A percentile compares a stretch with the other conserved stretches of the same genome.
Conservation (phyloP, 495 filamentous ascomycete species). For the Sordaria brevicollis region DNA sequence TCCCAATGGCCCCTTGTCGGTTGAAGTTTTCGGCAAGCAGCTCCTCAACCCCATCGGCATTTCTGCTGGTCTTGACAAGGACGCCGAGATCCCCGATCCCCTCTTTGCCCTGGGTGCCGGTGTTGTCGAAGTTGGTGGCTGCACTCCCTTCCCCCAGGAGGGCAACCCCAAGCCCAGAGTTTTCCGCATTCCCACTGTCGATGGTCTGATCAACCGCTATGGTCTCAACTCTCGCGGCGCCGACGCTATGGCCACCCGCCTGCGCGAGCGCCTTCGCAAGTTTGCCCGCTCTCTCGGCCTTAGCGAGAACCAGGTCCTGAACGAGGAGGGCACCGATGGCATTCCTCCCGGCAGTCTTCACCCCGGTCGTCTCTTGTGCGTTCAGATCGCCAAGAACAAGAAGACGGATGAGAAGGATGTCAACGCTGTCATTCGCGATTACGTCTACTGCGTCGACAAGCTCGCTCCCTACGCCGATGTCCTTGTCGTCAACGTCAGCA, state of each 20-base stretch:
- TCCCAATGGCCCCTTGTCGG: constrained; percentile 19
- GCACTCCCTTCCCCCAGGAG: constrained; percentile 71
- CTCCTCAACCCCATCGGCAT: constrained; percentile 82
- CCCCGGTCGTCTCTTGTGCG: constrained; percentile 65
- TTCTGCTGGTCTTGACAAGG: constrained; percentile 89
- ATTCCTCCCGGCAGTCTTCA: constrained; percentile 61
- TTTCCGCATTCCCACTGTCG: constrained; percentile 70
- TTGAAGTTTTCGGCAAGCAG: constrained; percentile 65
- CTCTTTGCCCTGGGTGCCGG: constrained; percentile 73
- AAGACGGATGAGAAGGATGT: constrained; percentile 73
- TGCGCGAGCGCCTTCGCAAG: constrained; percentile 66
- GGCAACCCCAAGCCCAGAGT: constrained; percentile 84
- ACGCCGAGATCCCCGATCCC: constrained; percentile 73
- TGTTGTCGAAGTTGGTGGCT: constrained; percentile 85
- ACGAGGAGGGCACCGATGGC: constrained; percentile 53
- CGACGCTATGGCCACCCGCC: constrained; percentile 67
- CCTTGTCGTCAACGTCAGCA: constrained; percentile 91
- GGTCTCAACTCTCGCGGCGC: constrained; percentile 88
- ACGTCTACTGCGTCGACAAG: constrained; percentile 72
- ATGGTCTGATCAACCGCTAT: constrained; percentile 89
- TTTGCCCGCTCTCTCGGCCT: constrained; percentile 63
- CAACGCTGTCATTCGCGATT: constrained; percentile 72
- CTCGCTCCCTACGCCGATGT: constrained; percentile 85
- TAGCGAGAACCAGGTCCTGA: constrained; percentile 59
- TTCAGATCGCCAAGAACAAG: constrained; percentile 99